Evolutionary conservation across 768 basidiomycete species (phyloP), one percentile per base, ranked within the genome.

Genomic region (Auriculariales sp.): DNA sequence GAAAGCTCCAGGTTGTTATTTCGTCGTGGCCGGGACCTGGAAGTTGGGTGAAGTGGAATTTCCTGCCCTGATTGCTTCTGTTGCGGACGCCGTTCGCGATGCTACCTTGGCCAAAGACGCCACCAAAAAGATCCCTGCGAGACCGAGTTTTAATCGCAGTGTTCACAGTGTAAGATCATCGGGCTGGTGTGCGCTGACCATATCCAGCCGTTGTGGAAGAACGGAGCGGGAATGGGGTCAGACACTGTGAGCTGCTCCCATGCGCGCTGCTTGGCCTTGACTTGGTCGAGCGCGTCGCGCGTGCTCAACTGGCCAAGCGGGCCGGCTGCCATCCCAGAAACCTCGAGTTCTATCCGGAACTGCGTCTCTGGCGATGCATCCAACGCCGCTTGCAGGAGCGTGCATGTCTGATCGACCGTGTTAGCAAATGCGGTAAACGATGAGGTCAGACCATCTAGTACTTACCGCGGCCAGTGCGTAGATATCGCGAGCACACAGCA

Each of bases 121-220:
- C 39, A 19, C 39, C 39, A 25, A 44, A 5, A 44, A 24, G 39
- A 24, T 44, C 1, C 39, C 39, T 7, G 39, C 22, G 19, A 24
- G 22, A 19, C 39, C 22, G 1, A 44, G 27, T 24, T 25, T 44
- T 19, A 19, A 7, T 5, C 35, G 35, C 22, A 12, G n/a, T 7
- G 35, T 7, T 19, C 15, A 5, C 15, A 7, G 35, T 24, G 73
- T 55, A 1, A 72, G 74, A 7, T 71, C 72, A 3, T 67, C 64
- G 55, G 75, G 74, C 51, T 75, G 73, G 55, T 74, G 75, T 1
- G 75, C 66, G 0, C 69, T 68, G 3, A 71, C 73, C n/a, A n/a
- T n/a, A n/a, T n/a, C n/a, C n/a, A n/a, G n/a, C n/a, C 0, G 71
- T 68, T 7, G 67, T 67, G 0, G 71, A 70, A 4, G 73, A 56